phyloP scores from a whole-genome alignment of 257 asterid genomes.

The Jacaranda mimosifolia region DNA sequence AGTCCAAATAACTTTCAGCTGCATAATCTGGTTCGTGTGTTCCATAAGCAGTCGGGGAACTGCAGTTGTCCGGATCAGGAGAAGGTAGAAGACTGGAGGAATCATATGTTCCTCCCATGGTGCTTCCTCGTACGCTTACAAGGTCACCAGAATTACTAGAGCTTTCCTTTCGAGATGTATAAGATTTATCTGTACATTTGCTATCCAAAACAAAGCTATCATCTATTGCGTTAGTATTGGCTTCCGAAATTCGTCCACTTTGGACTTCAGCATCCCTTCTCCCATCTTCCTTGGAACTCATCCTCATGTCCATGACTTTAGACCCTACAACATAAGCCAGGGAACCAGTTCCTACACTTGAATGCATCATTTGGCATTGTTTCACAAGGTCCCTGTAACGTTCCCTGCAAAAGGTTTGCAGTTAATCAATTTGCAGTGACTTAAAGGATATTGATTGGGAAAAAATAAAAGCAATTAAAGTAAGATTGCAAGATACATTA shows the following conservation, averaged over 20 bases:
- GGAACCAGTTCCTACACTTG: constrained; percentile 97
- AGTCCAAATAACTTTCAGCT: constrained; percentile 72
- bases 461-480: constrained; percentile 21
- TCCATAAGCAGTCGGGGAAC: constrained; percentile 55
- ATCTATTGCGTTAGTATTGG: constrained; percentile 48
- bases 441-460: constrained; percentile 15
- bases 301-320: constrained; percentile 97
- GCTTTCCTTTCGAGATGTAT: constrained; percentile 53
- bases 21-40: constrained; percentile 51
- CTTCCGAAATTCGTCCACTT: constrained; percentile 55
- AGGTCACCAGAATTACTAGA: constrained; percentile 78
- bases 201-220: constrained; percentile 50
- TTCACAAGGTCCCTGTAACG: constrained; percentile 82
- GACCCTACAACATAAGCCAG: constrained; percentile 96
- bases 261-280: constrained; percentile 59
- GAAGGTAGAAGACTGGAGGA: constrained; percentile 65
- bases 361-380: constrained; percentile 94
- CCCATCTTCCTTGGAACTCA: constrained; percentile 77
- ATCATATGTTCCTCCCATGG: constrained; percentile 67
- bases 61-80: constrained; percentile 58
- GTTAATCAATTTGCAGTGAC: constrained; percentile 33
- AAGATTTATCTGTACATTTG: constrained; percentile 57
- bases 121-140: constrained; percentile 66
- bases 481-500: background rate
- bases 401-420: constrained; percentile 62